Percentiles rank a stretch among this genome's conserved stretches.
phyloP scores from a whole-genome alignment of 1,139 yeast genomes.

The Kodamaea plutei region DNA sequence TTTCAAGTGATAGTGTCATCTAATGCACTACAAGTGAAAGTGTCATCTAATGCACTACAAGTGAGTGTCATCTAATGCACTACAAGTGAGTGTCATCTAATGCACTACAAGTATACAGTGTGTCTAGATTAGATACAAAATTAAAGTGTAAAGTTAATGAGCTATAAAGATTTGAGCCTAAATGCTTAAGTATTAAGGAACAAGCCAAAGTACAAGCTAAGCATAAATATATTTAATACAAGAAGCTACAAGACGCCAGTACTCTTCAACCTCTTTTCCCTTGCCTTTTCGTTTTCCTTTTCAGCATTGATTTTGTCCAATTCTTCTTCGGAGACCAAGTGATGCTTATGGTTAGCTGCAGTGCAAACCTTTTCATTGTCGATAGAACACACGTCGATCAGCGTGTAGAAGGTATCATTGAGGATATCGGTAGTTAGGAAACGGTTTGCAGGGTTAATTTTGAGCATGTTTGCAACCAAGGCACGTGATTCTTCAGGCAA shows the following conservation, averaged over 20 bases:
- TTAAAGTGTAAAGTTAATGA: too few relatives aligned
- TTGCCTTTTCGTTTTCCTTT: slow-evolving; percentile 31
- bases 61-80: too few relatives aligned
- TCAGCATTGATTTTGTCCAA: slow-evolving; percentile 40
- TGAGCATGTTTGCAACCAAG: slow-evolving; percentile 34
- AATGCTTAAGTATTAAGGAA: too few relatives aligned
- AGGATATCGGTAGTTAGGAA: slow-evolving; percentile 28
- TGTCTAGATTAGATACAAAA: too few relatives aligned
- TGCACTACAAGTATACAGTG: too few relatives aligned
- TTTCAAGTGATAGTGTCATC: too few relatives aligned
- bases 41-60: too few relatives aligned
- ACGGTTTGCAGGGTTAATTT: slow-evolving; percentile 25
- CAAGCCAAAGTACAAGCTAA: too few relatives aligned
- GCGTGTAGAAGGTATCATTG: slow-evolving; percentile 24
- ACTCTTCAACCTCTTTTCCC: slow-evolving; percentile 22
- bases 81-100: too few relatives aligned
- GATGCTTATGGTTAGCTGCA: slow-evolving; percentile 46
- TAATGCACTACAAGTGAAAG: too few relatives aligned
- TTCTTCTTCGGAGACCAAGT: slow-evolving; percentile 55
- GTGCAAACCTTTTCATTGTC: slow-evolving; percentile 4
- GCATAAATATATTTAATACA: too few relatives aligned
- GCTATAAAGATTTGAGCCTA: too few relatives aligned
- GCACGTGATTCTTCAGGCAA: slow-evolving; percentile 34
- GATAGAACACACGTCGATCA: slow-evolving; percentile 28
- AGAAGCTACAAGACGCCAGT: slow-evolving; percentile 12